A percentile compares a stretch with the other conserved stretches of the same genome.
Evolutionary conservation across 257 asterid genomes (phyloP).

Genomic region (Perilla frutescens): DNA sequence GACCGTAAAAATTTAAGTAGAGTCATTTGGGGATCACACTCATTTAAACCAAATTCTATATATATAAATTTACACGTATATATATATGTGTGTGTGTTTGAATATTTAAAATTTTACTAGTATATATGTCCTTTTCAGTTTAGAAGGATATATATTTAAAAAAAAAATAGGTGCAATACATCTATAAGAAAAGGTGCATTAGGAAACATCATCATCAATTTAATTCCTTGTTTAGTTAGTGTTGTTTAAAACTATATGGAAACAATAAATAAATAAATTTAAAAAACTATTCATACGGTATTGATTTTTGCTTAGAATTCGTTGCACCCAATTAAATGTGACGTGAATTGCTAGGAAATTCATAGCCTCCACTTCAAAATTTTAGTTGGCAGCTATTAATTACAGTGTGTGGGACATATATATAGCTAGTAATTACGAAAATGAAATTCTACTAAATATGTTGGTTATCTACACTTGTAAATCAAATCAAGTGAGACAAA

Average conservation of each 20-base stretch:
- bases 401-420: background rate
- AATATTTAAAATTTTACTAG: no score
- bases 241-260: background rate
- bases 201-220: background rate
- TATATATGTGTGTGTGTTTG: no score
- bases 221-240: background rate
- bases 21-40: no score
- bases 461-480: slow-evolving; percentile 6
- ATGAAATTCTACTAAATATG: slow-evolving; percentile 29
- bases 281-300: no score
- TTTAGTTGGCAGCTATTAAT: slow-evolving; percentile 24
- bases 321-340: slow-evolving; percentile 23
- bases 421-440: slow-evolving; percentile 28
- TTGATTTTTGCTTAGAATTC: background rate
- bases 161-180: no score
- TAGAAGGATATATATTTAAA: no score
- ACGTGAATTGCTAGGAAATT: slow-evolving; percentile 28
- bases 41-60: no score
- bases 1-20: no score
- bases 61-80: no score
- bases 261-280: background rate
- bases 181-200: no score
- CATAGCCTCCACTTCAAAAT: slow-evolving; percentile 8
- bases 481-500: slow-evolving; percentile 28
- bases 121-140: no score